Percentiles rank a stretch among this genome's conserved stretches.
Conservation (phyloP, 805 yeast genomes). For the Myxozyma udenii region DNA sequence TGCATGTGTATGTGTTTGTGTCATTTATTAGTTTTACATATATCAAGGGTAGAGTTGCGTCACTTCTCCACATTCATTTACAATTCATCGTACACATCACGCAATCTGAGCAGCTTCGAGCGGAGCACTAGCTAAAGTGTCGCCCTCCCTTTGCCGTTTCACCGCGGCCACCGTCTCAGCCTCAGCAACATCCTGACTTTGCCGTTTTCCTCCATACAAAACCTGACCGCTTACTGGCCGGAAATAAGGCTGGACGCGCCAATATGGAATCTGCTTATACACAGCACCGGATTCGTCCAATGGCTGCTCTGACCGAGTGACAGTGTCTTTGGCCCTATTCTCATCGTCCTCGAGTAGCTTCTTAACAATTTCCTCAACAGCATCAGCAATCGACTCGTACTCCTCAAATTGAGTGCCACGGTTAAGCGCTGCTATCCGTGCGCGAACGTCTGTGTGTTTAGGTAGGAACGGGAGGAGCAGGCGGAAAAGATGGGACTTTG, state of each 20-base stretch:
- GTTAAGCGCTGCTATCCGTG: conserved; percentile 57
- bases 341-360: conserved; percentile 52
- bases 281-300: conserved; percentile 71
- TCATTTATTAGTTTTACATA: too few relatives aligned
- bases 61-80: too few relatives aligned
- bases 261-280: conserved; percentile 80
- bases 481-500: conserved; percentile 92
- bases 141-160: conserved; percentile 3
- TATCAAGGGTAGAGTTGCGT: too few relatives aligned
- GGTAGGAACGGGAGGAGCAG: conserved; percentile 76
- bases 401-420: conserved; percentile 43
- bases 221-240: conserved; percentile 73
- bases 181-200: conserved; percentile 35
- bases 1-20: not conserved
- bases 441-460: conserved; percentile 72
- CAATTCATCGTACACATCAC: too few relatives aligned
- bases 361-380: conserved; percentile 65
- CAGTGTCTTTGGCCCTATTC: conserved; percentile 61
- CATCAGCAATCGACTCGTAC: conserved; percentile 56
- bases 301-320: conserved; percentile 48
- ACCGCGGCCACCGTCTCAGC: not conserved
- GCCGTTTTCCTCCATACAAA: conserved; percentile 20
- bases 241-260: conserved; percentile 96
- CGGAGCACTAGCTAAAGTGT: too few relatives aligned
- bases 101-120: too few relatives aligned